These are phyloP conservation scores for Schizophyllum amplum DNA, from an alignment of 1,284 basidiomycete genomes.

Conservation along the genomic window DNA sequence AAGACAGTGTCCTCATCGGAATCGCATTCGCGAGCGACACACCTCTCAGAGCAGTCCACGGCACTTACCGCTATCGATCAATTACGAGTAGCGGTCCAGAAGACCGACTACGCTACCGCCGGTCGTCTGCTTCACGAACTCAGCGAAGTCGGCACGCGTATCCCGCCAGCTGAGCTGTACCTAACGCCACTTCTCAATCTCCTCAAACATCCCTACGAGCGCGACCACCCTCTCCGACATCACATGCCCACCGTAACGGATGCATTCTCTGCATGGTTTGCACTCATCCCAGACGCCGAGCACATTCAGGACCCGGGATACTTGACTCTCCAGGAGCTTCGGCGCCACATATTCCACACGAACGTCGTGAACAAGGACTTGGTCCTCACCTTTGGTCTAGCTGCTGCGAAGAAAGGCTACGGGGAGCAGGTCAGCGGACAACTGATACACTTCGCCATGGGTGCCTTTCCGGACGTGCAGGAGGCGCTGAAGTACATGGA, in stretches of 20 bases:
- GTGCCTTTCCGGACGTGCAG: too few relatives aligned
- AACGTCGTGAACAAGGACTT: slow-evolving; percentile 14
- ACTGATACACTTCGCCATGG: background rate
- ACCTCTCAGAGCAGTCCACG: background rate
- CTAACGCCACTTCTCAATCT: too few relatives aligned
- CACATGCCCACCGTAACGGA: slow-evolving; percentile 14
- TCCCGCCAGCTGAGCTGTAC: slow-evolving; percentile 24
- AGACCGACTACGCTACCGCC: slow-evolving; percentile 14
- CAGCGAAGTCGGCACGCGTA: slow-evolving; percentile 20
- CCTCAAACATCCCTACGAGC: too few relatives aligned
- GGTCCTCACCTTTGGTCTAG: slow-evolving; percentile 18
- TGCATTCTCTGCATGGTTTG: slow-evolving; percentile 30
- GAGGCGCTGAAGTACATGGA: too few relatives aligned
- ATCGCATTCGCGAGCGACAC: too few relatives aligned
- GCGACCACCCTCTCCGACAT: slow-evolving; percentile 5
- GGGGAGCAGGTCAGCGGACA: slow-evolving; percentile 12
- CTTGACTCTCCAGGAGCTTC: slow-evolving; percentile 3
- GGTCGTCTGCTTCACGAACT: slow-evolving; percentile 23
- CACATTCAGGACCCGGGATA: too few relatives aligned
- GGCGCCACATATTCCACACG: slow-evolving; percentile 12
- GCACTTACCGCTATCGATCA: slow-evolving; percentile 9
- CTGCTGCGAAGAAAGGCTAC: slow-evolving; percentile 23
- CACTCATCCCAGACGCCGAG: slow-evolving; percentile 26
- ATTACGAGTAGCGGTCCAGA: slow-evolving; percentile 15
- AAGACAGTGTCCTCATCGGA: too few relatives aligned